phyloP scores from a whole-genome alignment of 768 basidiomycete species.

The Boletus huronensis region DNA sequence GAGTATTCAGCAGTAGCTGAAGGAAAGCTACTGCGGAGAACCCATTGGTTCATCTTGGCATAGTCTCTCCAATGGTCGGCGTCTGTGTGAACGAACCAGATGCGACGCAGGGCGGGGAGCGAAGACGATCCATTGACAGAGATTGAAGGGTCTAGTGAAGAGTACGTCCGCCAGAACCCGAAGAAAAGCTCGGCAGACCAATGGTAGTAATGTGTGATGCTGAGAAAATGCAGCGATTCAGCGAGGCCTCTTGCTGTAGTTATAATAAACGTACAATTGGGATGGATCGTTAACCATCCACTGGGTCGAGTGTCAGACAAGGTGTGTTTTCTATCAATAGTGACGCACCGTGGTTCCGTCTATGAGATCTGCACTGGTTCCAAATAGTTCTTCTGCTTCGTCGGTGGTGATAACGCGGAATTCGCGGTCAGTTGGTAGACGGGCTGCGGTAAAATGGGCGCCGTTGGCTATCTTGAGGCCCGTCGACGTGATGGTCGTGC shows the following conservation, averaged over 20 bases:
- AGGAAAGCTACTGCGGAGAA: slow-evolving; percentile 77
- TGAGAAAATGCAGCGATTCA: slow-evolving; percentile 24
- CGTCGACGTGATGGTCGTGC: slow-evolving; percentile 68
- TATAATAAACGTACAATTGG: slow-evolving; percentile 65
- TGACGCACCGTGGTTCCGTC: slow-evolving; percentile 67
- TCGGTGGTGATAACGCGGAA: slow-evolving; percentile 70
- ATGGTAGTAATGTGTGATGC: slow-evolving; percentile 91
- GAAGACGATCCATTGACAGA: slow-evolving; percentile 59
- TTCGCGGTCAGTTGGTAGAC: slow-evolving; percentile 75
- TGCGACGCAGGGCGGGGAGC: slow-evolving; percentile 69
- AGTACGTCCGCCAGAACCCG: slow-evolving; percentile 89
- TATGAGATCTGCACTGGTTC: slow-evolving; percentile 65
- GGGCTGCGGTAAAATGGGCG: slow-evolving; percentile 47
- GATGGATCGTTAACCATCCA: slow-evolving; percentile 82
- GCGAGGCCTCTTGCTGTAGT: background rate
- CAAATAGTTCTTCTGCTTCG: slow-evolving; percentile 68
- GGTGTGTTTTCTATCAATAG: background rate
- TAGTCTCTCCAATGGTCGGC: slow-evolving; percentile 88
- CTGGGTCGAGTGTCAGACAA: slow-evolving; percentile 32
- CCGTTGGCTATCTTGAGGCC: slow-evolving; percentile 58
- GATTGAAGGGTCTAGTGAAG: slow-evolving; percentile 73
- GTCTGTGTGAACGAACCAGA: slow-evolving; percentile 74
- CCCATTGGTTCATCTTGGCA: slow-evolving; percentile 86
- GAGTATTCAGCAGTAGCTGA: slow-evolving; percentile 75
- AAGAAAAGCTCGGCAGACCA: slow-evolving; percentile 91